Conservation (phyloP, 768 basidiomycete species). For the Suillus lakei region DNA sequence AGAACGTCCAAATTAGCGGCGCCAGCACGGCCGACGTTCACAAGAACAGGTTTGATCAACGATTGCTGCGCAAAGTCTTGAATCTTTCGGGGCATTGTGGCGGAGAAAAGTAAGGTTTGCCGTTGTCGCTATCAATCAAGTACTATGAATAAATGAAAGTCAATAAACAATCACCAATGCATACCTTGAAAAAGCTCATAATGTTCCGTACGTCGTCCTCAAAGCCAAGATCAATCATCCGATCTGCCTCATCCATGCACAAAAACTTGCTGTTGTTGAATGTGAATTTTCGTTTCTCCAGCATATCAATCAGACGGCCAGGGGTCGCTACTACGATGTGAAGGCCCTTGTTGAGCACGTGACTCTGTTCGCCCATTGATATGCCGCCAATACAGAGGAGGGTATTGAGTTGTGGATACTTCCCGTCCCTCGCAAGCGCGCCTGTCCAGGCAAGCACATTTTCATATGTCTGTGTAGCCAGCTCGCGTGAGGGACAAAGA, state of each 20-base stretch:
- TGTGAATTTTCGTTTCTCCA: slow-evolving; percentile 93
- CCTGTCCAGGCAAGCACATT: slow-evolving; percentile 88
- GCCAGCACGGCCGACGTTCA: slow-evolving; percentile 97
- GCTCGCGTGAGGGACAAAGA: slow-evolving; percentile 95
- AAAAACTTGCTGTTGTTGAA: slow-evolving; percentile 95
- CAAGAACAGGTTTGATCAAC: slow-evolving; percentile 90
- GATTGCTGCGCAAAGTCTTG: slow-evolving; percentile 99
- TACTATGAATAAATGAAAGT: slow-evolving; percentile 11
- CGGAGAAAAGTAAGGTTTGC: slow-evolving; percentile 96
- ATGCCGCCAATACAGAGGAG: slow-evolving; percentile 97
- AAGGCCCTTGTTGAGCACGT: slow-evolving; percentile 87
- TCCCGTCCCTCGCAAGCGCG: slow-evolving; percentile 76
- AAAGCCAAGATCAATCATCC: slow-evolving; percentile 99
- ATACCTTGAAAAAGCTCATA: slow-evolving; percentile 97
- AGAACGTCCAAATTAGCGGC: slow-evolving; percentile 97
- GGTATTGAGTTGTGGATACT: slow-evolving; percentile 85
- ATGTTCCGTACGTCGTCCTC: slow-evolving; percentile 99
- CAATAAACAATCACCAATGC: slow-evolving; percentile 19
- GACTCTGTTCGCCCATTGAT: slow-evolving; percentile 96
- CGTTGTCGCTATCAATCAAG: slow-evolving; percentile 74
- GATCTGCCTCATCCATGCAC: slow-evolving; percentile 99
- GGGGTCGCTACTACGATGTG: slow-evolving; percentile 98
- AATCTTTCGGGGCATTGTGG: slow-evolving; percentile 98
- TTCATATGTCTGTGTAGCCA: slow-evolving; percentile 97
- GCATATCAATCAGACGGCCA: slow-evolving; percentile 95